These are phyloP conservation scores for Setaria viridis DNA, from an alignment of 202 grass and related monocot genomes.

Conservation along the genomic window DNA sequence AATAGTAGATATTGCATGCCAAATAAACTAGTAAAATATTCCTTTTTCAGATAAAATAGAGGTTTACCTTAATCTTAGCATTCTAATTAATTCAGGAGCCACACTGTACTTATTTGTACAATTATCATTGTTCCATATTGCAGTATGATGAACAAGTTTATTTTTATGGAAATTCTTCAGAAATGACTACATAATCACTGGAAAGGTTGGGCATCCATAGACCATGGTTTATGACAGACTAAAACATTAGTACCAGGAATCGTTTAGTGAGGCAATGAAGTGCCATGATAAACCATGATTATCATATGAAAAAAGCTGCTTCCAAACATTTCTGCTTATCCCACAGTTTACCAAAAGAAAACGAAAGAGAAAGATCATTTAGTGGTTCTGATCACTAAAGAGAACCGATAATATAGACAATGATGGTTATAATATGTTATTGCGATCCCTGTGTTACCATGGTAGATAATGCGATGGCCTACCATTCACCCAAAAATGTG, in stretches of 20 bases:
- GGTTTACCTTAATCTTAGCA: background rate
- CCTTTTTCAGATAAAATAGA: background rate
- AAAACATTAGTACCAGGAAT: conserved; percentile 12
- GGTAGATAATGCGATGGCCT: background rate
- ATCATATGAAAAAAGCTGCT: background rate
- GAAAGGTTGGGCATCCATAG: conserved; percentile 21
- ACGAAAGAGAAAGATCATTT: background rate
- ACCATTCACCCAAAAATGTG: background rate
- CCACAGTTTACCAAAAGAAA: background rate
- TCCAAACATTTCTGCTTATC: background rate
- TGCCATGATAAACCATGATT: background rate
- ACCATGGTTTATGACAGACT: background rate
- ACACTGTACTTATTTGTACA: conserved; percentile 1
- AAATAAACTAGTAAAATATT: conserved; percentile 22
- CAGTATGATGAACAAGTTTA: background rate
- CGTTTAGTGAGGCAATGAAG: conserved; percentile 26
- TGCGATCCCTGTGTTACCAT: background rate
- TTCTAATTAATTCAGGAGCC: conserved; percentile 1
- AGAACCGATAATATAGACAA: background rate
- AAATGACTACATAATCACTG: conserved; percentile 17
- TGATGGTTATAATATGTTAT: background rate
- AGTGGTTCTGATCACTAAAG: conserved; percentile 5
- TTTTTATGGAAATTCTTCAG: conserved; percentile 9
- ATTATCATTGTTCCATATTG: background rate
- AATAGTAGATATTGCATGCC: background rate